phyloP scores from a whole-genome alignment of 768 basidiomycete genomes.

The Russula sp. region DNA sequence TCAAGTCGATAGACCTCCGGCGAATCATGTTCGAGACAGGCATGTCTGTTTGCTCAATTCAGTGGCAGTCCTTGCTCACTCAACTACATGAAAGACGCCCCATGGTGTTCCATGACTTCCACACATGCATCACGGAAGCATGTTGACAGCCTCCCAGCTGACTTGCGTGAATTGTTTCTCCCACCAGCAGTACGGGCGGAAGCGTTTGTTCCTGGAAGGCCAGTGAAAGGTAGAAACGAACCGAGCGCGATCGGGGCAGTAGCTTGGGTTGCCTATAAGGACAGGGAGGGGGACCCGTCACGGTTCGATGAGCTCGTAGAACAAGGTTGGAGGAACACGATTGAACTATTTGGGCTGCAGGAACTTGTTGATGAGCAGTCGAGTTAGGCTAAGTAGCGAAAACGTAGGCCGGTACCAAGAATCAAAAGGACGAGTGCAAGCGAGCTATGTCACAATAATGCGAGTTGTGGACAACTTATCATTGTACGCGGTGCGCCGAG shows the following conservation, averaged over 20 bases:
- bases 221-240: conserved; percentile 76
- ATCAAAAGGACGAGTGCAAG: neutral
- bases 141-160: conserved; percentile 42
- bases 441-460: neutral
- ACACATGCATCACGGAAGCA: conserved; percentile 55
- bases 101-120: conserved; percentile 67
- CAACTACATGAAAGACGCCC: conserved; percentile 44
- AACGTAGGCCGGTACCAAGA: too few relatives aligned
- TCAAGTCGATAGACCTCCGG: conserved; percentile 51
- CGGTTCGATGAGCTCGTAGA: conserved; percentile 51
- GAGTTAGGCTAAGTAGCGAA: neutral
- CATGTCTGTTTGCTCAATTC: conserved; percentile 24
- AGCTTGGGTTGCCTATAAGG: conserved; percentile 59
- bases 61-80: neutral
- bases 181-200: conserved; percentile 50
- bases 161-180: conserved; percentile 45
- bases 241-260: conserved; percentile 59
- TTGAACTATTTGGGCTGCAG: conserved; percentile 48
- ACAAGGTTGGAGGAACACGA: conserved; percentile 57
- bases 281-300: conserved; percentile 41
- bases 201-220: conserved; percentile 49
- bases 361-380: neutral
- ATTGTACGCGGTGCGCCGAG: neutral
- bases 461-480: neutral
- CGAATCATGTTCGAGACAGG: conserved; percentile 72